These are phyloP conservation scores for Pseudopyrenochaeta lycopersici DNA, from an alignment of 2,329 filamentous ascomycete species.

Conservation along the genomic window DNA sequence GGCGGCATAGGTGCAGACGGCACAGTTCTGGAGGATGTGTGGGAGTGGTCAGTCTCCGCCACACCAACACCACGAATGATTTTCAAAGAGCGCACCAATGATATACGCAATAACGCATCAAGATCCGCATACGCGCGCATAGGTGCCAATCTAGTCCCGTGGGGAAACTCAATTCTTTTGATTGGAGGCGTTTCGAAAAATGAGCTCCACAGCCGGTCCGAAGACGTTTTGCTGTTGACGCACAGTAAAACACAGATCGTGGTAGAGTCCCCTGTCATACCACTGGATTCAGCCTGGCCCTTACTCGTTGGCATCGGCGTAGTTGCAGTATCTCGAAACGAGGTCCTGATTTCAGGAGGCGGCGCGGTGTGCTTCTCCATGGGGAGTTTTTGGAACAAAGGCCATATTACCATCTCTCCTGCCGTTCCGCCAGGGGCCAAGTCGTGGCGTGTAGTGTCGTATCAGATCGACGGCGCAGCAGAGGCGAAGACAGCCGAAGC, in stretches of 20 bases:
- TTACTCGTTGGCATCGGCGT: constrained; percentile 76
- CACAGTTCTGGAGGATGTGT: constrained; percentile 68
- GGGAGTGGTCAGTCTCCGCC: constrained; percentile 67
- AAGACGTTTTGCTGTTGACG: constrained; percentile 40
- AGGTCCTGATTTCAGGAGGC: constrained; percentile 75
- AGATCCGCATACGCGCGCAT: constrained; percentile 53
- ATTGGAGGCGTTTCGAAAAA: constrained; percentile 60
- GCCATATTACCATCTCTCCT: constrained; percentile 30
- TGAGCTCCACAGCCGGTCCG: constrained; percentile 32
- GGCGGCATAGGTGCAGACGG: constrained; percentile 77
- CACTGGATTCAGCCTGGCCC: constrained; percentile 60
- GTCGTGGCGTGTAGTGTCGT: constrained; percentile 24
- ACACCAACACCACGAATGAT: constrained; percentile 37
- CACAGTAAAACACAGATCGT: constrained; percentile 25
- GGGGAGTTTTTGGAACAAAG: constrained; percentile 80
- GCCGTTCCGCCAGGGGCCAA: constrained; percentile 19
- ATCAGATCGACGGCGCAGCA: constrained; percentile 19
- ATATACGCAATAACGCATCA: constrained; percentile 20
- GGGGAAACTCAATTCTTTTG: constrained; percentile 57
- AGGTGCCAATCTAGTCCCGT: constrained; percentile 61
- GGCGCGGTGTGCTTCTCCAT: constrained; percentile 92
- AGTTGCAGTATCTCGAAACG: constrained; percentile 55
- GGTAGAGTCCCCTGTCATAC: constrained; percentile 28
- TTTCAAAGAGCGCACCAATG: constrained; percentile 41
- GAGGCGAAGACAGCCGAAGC: constrained; percentile 11